phyloP scores from a whole-genome alignment of 2,329 filamentous ascomycete species.

The Huntiella moniliformis region DNA sequence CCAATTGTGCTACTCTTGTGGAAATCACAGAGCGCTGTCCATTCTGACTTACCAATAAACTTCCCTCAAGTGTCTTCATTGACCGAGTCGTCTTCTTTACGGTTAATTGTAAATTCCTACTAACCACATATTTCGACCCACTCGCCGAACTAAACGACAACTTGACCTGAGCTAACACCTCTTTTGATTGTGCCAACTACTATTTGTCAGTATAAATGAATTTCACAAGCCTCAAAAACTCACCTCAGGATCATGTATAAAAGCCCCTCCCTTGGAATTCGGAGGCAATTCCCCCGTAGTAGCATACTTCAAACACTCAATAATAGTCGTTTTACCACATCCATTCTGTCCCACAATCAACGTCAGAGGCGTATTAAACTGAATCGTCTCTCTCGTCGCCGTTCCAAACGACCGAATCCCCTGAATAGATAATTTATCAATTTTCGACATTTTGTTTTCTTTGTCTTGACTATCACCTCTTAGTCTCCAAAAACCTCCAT shows the following conservation, averaged over 20 bases:
- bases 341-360: constrained; percentile 96
- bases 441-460: constrained; percentile 42
- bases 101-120: constrained; percentile 66
- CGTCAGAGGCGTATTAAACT: constrained; percentile 79
- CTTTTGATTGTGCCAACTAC: constrained; percentile 29
- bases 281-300: constrained; percentile 87
- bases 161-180: constrained; percentile 81
- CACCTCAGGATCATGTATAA: constrained; percentile 91
- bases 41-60: constrained; percentile 54
- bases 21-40: constrained; percentile 67
- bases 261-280: constrained; percentile 77
- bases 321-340: constrained; percentile 96
- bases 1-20: constrained; percentile 61
- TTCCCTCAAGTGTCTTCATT: constrained; percentile 71
- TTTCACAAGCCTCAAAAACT: constrained; percentile 1
- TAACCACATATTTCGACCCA: constrained; percentile 62
- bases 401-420: constrained; percentile 77
- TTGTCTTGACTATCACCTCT: background rate
- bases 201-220: background rate
- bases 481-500: background rate
- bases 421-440: constrained; percentile 74
- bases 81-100: constrained; percentile 62
- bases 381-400: constrained; percentile 53
- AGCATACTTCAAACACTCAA: constrained; percentile 95
- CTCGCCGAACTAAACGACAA: constrained; percentile 67